Conservation (phyloP, 305 asterid genomes). For the Withania somnifera region DNA sequence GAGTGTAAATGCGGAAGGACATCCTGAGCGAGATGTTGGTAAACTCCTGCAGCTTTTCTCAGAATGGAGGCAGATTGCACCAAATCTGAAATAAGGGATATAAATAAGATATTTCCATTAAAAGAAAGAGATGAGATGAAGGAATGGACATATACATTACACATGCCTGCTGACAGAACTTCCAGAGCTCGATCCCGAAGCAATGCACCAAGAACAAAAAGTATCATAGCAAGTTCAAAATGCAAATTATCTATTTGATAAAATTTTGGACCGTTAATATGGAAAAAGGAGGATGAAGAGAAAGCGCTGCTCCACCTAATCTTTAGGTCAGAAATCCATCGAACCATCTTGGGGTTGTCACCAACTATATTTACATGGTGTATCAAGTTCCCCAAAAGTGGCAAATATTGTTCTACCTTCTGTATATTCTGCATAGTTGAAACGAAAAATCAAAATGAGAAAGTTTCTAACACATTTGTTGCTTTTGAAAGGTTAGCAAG, state of each 20-base stretch:
- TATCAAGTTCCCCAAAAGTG: slow-evolving; percentile 44
- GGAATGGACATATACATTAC: neutral
- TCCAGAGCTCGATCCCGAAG: slow-evolving; percentile 44
- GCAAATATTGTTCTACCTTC: slow-evolving; percentile 58
- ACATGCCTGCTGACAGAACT: slow-evolving; percentile 37
- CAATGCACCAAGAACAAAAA: slow-evolving; percentile 42
- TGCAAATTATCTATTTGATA: slow-evolving; percentile 30
- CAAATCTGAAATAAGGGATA: slow-evolving; percentile 32
- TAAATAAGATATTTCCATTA: neutral
- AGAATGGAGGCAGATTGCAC: slow-evolving; percentile 49
- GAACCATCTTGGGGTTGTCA: slow-evolving; percentile 10
- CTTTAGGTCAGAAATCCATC: slow-evolving; percentile 32
- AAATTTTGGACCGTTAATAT: slow-evolving; percentile 24
- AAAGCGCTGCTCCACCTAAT: slow-evolving; percentile 53
- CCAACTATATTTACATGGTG: slow-evolving; percentile 12
- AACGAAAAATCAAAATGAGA: neutral
- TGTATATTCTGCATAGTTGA: slow-evolving; percentile 35
- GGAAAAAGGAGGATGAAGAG: slow-evolving; percentile 27
- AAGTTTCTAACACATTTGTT: neutral
- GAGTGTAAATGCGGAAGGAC: slow-evolving; percentile 22
- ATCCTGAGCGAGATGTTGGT: slow-evolving; percentile 24
- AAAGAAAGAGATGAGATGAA: neutral
- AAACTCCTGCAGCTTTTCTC: slow-evolving; percentile 74
- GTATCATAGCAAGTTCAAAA: slow-evolving; percentile 48
- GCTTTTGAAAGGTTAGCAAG: neutral